phyloP scores from a whole-genome alignment of 1,284 basidiomycete species.

The Spongiforma sp. region DNA sequence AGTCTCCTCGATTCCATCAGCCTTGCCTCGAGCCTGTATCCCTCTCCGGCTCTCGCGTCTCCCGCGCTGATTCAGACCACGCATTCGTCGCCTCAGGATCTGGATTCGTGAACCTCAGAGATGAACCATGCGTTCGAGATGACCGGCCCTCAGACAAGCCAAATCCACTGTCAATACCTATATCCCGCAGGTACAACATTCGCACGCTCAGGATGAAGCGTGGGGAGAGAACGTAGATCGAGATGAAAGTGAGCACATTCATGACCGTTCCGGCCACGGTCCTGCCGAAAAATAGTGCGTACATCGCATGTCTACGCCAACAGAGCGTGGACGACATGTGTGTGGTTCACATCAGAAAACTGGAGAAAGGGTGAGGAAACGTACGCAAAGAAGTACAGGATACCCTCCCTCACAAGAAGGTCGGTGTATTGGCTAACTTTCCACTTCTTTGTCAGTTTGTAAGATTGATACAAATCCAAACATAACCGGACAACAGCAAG shows the following conservation, averaged over 20 bases:
- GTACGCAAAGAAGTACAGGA: slow-evolving; percentile 25
- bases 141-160: slow-evolving; percentile 8
- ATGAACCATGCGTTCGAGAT: background rate
- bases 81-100: no score
- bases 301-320: slow-evolving; percentile 19
- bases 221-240: slow-evolving; percentile 21
- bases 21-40: no score
- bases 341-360: background rate
- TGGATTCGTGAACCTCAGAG: no score
- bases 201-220: slow-evolving; percentile 26
- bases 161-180: slow-evolving; percentile 22
- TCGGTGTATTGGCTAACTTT: slow-evolving; percentile 19
- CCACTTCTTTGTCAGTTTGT: slow-evolving; percentile 17
- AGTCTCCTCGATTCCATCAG: no score
- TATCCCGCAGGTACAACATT: slow-evolving; percentile 5
- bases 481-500: slow-evolving; percentile 16
- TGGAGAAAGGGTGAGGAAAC: slow-evolving; percentile 1
- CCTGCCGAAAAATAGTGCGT: slow-evolving; percentile 15
- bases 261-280: background rate
- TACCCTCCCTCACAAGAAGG: slow-evolving; percentile 19
- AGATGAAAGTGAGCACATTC: background rate
- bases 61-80: no score
- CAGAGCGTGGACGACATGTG: background rate
- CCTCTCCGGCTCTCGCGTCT: no score
- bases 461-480: slow-evolving; percentile 15